phyloP scores from a whole-genome alignment of 2,329 filamentous ascomycete species.

The Alternaria triticina region DNA sequence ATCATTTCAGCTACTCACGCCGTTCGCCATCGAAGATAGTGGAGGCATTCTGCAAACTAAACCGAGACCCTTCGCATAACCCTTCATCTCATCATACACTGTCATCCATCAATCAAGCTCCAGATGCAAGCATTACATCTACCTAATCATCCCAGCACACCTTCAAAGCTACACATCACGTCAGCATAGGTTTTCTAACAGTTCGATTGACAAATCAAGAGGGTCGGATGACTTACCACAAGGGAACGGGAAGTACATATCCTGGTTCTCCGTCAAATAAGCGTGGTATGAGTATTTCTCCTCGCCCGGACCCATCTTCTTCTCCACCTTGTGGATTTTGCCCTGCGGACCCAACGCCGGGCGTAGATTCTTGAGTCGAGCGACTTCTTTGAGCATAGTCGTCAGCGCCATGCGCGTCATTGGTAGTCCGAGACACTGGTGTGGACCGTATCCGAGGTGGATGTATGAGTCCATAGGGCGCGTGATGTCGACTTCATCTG shows the following conservation, averaged over 20 bases:
- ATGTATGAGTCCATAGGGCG: conserved; percentile 53
- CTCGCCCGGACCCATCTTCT: conserved; percentile 30
- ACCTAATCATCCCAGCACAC: conserved; percentile 36
- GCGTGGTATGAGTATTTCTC: conserved; percentile 49
- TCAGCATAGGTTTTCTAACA: conserved; percentile 8
- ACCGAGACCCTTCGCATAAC: background rate
- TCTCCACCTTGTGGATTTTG: conserved; percentile 52
- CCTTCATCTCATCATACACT: background rate
- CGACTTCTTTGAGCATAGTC: conserved; percentile 55
- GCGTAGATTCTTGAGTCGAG: conserved; percentile 47
- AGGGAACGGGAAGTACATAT: conserved; percentile 56
- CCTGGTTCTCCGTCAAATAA: conserved; percentile 57
- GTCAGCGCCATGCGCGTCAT: conserved; percentile 54
- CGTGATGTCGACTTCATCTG: conserved; percentile 47
- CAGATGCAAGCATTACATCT: background rate
- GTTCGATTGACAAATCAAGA: too few relatives aligned
- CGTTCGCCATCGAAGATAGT: background rate
- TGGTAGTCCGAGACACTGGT: conserved; percentile 52
- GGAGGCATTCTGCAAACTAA: background rate
- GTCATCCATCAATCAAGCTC: background rate
- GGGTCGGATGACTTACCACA: conserved; percentile 48
- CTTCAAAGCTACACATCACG: conserved; percentile 28
- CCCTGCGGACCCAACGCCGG: conserved; percentile 50
- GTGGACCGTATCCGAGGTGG: conserved; percentile 52
- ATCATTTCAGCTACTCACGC: background rate